Conservation (phyloP, 2,329 filamentous ascomycete genomes). For the Aureobasidium subglaciale region DNA sequence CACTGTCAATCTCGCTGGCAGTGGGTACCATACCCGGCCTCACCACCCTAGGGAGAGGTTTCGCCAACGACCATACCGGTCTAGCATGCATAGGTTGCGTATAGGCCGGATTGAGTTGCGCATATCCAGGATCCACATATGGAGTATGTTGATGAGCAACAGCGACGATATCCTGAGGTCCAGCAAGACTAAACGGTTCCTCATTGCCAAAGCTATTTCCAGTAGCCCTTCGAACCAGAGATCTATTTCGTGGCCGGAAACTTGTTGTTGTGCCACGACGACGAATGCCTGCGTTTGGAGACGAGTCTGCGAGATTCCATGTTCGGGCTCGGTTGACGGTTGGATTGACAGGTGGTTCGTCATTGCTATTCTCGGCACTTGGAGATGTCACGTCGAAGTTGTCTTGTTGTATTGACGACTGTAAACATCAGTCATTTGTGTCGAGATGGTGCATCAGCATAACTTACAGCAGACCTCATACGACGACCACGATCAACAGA, state of each 20-base stretch:
- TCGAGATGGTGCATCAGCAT: too few relatives aligned
- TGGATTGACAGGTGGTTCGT: neutral
- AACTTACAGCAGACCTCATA: neutral
- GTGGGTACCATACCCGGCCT: conserved; percentile 15
- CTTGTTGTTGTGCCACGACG: neutral
- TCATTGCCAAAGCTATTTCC: conserved; percentile 1
- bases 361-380: neutral
- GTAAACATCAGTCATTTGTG: neutral
- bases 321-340: neutral
- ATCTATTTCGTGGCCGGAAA: neutral
- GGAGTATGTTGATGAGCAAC: conserved; percentile 8
- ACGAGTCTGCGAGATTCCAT: neutral
- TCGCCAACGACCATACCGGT: conserved; percentile 10
- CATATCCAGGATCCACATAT: conserved; percentile 13
- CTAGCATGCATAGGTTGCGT: neutral
- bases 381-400: neutral
- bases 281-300: neutral
- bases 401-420: conserved; percentile 6
- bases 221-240: neutral
- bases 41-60: conserved; percentile 6
- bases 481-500: conserved; percentile 3
- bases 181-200: neutral
- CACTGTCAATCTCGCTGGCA: neutral
- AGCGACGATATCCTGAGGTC: neutral
- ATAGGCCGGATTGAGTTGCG: conserved; percentile 11